phyloP scores from a whole-genome alignment of 2,329 filamentous ascomycete genomes.

The Trichophyton simii region DNA sequence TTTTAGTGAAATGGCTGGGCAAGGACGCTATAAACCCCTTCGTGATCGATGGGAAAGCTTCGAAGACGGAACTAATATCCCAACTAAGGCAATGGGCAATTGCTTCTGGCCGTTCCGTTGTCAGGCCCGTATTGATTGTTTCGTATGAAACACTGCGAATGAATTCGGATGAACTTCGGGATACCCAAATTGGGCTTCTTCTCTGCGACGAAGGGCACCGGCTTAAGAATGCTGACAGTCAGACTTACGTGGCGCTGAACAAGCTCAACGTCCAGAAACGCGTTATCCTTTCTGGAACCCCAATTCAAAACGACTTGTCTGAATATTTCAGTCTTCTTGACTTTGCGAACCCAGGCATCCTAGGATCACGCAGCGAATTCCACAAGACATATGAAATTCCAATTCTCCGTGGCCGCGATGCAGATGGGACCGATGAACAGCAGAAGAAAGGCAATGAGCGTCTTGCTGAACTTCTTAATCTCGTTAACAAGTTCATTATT shows the following conservation, averaged over 20 bases:
- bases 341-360: constrained; percentile 86
- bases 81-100: constrained; percentile 95
- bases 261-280: constrained; percentile 78
- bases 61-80: constrained; percentile 80
- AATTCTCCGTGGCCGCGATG: constrained; percentile 82
- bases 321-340: constrained; percentile 95
- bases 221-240: constrained; percentile 89
- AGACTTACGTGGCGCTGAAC: constrained; percentile 86
- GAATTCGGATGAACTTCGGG: constrained; percentile 78
- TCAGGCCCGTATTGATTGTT: constrained; percentile 87
- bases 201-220: constrained; percentile 95
- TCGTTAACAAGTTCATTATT: constrained; percentile 98
- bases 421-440: constrained; percentile 72
- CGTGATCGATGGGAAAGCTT: constrained; percentile 90
- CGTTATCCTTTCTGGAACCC: constrained; percentile 91
- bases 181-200: constrained; percentile 81
- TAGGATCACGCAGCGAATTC: constrained; percentile 82
- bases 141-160: constrained; percentile 92
- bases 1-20: constrained; percentile 75
- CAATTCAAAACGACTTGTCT: constrained; percentile 96
- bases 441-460: constrained; percentile 72
- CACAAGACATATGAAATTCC: constrained; percentile 88
- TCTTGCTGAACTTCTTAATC: constrained; percentile 61
- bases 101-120: constrained; percentile 74
- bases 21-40: constrained; percentile 84